These are phyloP conservation scores for Xylariaceae sp. DNA, from an alignment of 2,329 filamentous ascomycete genomes.

Conservation along the genomic window DNA sequence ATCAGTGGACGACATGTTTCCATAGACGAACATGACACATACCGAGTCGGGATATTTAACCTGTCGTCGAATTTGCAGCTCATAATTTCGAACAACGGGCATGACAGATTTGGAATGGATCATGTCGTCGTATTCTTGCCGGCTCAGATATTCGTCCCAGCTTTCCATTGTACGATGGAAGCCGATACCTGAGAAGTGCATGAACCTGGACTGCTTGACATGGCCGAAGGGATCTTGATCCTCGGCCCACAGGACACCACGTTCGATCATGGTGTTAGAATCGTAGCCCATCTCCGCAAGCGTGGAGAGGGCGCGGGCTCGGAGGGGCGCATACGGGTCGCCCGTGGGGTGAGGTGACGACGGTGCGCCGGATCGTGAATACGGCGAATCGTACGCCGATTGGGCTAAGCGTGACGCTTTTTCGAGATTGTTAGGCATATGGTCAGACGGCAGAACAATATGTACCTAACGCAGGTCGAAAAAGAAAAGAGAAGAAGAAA, in stretches of 20 bases:
- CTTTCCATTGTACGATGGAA: slow-evolving; percentile 31
- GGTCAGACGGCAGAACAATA: too few relatives aligned
- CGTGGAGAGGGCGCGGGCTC: slow-evolving; percentile 17
- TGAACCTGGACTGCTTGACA: slow-evolving; percentile 31
- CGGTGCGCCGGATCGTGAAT: slow-evolving; percentile 20
- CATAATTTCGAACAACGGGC: slow-evolving; percentile 25
- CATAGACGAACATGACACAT: not conserved
- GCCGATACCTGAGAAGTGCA: slow-evolving; percentile 27
- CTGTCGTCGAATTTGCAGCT: slow-evolving; percentile 26
- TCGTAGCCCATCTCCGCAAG: slow-evolving; percentile 24
- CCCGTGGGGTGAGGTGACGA: slow-evolving; percentile 19
- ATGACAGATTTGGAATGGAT: slow-evolving; percentile 25
- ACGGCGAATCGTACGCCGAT: slow-evolving; percentile 24
- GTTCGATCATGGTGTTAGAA: slow-evolving; percentile 21
- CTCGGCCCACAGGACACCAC: slow-evolving; percentile 31
- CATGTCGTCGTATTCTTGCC: slow-evolving; percentile 31
- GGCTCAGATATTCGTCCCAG: slow-evolving; percentile 29
- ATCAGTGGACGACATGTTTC: not conserved
- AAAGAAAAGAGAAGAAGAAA: not conserved
- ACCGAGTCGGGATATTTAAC: slow-evolving; percentile 25
- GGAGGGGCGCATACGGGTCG: slow-evolving; percentile 21
- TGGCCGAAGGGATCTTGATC: slow-evolving; percentile 33
- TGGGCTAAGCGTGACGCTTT: slow-evolving; percentile 12
- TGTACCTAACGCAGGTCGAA: too few relatives aligned
- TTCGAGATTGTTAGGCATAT: too few relatives aligned